These are phyloP conservation scores for Juglanconis sp. DNA, from an alignment of 2,329 filamentous ascomycete species.

Conservation along the genomic window DNA sequence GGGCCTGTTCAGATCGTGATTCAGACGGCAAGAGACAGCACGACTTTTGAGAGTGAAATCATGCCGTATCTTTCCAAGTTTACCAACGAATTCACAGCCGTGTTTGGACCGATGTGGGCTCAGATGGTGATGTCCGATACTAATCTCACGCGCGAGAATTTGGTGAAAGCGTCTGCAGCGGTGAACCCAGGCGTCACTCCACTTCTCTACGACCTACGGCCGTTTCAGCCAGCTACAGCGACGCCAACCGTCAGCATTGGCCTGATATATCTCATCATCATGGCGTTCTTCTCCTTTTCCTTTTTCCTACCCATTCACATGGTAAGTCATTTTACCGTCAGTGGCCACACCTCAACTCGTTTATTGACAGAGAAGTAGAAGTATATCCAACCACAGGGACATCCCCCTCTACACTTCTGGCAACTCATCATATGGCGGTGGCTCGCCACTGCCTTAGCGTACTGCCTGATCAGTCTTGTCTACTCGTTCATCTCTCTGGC, in stretches of 20 bases:
- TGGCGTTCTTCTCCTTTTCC: conserved; percentile 63
- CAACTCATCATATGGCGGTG: conserved; percentile 59
- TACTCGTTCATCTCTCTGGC: conserved; percentile 63
- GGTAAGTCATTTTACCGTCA: conserved; percentile 23
- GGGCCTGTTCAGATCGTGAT: conserved; percentile 57
- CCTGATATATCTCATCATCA: conserved; percentile 64
- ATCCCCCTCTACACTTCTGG: conserved; percentile 55
- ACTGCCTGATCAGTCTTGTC: conserved; percentile 59
- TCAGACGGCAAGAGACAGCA: conserved; percentile 54
- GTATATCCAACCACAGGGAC: conserved; percentile 51
- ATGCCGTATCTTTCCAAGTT: conserved; percentile 46
- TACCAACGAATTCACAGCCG: conserved; percentile 40
- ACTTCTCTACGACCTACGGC: conserved; percentile 49
- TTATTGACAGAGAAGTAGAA: conserved; percentile 26
- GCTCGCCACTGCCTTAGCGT: conserved; percentile 51
- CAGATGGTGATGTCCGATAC: conserved; percentile 37
- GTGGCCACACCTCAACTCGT: not conserved
- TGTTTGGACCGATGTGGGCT: conserved; percentile 47
- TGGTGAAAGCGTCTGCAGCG: conserved; percentile 26
- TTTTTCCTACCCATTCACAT: conserved; percentile 64
- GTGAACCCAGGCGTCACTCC: conserved; percentile 31
- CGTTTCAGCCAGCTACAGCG: conserved; percentile 52
- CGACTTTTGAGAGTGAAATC: conserved; percentile 51
- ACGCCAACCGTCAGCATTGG: conserved; percentile 60
- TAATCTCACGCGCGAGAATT: conserved; percentile 28